Conservation (phyloP, 2,329 filamentous ascomycete genomes). For the Capronia coronata region DNA sequence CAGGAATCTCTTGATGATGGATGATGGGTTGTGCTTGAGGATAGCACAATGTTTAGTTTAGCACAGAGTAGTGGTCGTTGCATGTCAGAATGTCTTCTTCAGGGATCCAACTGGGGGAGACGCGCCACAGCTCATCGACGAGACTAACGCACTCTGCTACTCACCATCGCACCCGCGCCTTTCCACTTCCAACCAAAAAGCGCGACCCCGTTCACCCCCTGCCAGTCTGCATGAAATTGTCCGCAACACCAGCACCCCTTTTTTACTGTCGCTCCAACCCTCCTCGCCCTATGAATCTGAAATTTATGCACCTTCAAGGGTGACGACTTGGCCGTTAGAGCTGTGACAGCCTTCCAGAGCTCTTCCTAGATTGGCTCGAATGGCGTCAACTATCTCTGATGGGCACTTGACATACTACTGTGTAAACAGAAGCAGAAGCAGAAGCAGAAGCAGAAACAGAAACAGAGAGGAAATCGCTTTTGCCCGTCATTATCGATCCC, state of each 20-base stretch:
- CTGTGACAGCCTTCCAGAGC: neutral
- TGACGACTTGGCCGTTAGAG: neutral
- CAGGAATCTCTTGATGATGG: conserved; percentile 12
- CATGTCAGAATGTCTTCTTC: conserved; percentile 8
- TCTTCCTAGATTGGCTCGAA: neutral
- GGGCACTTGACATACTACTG: neutral
- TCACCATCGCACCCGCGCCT: conserved; percentile 7
- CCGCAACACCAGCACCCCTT: conserved; percentile 8
- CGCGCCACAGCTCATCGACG: conserved; percentile 1
- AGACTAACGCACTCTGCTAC: neutral
- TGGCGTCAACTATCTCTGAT: neutral
- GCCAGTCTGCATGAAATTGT: conserved; percentile 16
- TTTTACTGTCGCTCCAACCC: too few species aligned
- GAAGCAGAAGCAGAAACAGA: too few species aligned
- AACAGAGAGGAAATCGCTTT: conserved; percentile 7
- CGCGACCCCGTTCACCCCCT: conserved; percentile 12
- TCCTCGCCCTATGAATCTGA: too few species aligned
- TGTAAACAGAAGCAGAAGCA: too few species aligned
- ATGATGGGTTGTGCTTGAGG: neutral
- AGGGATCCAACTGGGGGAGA: conserved; percentile 4
- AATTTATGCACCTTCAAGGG: conserved; percentile 9
- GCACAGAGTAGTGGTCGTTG: too few species aligned
- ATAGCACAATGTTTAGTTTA: too few species aligned
- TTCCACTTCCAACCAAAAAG: conserved; percentile 11
- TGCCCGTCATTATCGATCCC: neutral